These are phyloP conservation scores for Drosera spatulata DNA, from an alignment of 179 eudicot species.

Conservation along the genomic window DNA sequence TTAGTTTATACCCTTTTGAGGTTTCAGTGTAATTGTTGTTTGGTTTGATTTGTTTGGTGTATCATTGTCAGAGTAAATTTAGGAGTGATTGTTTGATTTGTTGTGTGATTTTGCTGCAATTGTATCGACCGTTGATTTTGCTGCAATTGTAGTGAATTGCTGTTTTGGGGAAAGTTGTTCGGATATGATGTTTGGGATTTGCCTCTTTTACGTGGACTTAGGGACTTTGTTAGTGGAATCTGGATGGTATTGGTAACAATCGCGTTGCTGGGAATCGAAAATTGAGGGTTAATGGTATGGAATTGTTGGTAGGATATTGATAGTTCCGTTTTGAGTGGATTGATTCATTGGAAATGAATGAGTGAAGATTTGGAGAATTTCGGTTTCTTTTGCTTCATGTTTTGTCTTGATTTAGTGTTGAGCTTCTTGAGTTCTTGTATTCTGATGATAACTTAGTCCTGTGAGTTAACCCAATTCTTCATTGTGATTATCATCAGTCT, in stretches of 20 bases:
- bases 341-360: neutral
- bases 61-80: constrained; percentile 12
- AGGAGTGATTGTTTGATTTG: neutral
- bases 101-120: constrained; percentile 3
- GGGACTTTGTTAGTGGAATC: neutral
- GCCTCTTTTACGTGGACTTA: neutral
- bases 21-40: neutral
- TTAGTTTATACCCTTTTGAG: too few species aligned
- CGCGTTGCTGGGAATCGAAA: too few species aligned
- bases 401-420: too few species aligned
- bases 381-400: neutral
- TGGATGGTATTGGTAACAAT: neutral
- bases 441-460: too few species aligned
- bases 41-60: constrained; percentile 8
- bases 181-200: constrained; percentile 18
- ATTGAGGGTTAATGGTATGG: neutral
- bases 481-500: too few species aligned
- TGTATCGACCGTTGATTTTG: constrained; percentile 15
- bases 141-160: neutral
- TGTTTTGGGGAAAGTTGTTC: constrained; percentile 8
- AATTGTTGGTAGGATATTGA: neutral
- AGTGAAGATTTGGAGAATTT: neutral
- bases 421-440: too few species aligned
- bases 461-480: too few species aligned
- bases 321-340: neutral